Evolutionary conservation across 1,139 yeast genomes (phyloP), one percentile per base, ranked within the genome.

Genomic region (Magnusiomyces sp.): DNA sequence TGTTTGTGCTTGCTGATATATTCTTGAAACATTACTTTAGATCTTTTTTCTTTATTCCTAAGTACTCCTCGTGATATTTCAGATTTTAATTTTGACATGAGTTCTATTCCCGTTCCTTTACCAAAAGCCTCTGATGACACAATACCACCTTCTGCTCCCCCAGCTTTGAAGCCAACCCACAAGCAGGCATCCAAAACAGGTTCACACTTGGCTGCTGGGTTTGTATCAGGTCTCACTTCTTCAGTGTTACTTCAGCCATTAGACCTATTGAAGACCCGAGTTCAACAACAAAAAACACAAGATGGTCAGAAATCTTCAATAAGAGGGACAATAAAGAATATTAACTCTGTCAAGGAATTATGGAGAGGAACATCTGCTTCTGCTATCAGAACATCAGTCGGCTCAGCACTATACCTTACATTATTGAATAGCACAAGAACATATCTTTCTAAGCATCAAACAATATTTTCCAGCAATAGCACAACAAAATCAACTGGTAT

Each of bases 291-390:
- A 16, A 69, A 73, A 38, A 62, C 65, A 7, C 65, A 72, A 6
- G 7, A 20, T 11, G 13, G 7, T 6, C 5, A 9, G 9, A 14
- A 9, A 5, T 13, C 23, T 16, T 38, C 40, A 14, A 5, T 56
- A 58, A 70, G 46, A 58, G 71, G 34, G 61, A 74, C 58, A 5
- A 39, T 65, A 27, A 48, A 43, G 45, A 72, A 54, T 48, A 52
- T 68, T 47, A 64, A 66, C 40, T 79, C 80, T 41, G 61, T 83
- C 14, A 68, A 67, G 50, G 60, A 58, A 51, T 71, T 90, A 48
- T 92, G 98, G 98, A 73, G 96, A 51, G 98, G 98, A 0, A 90
- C 96, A 0, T 62, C 89, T 39, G 97, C 97, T 0, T 86, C 95
- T 31, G 90, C 95, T 1, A 62, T 92, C 37, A 73, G 98, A 53